Evolutionary conservation across 768 basidiomycete genomes (phyloP).

Genomic region (Boletus sp.): DNA sequence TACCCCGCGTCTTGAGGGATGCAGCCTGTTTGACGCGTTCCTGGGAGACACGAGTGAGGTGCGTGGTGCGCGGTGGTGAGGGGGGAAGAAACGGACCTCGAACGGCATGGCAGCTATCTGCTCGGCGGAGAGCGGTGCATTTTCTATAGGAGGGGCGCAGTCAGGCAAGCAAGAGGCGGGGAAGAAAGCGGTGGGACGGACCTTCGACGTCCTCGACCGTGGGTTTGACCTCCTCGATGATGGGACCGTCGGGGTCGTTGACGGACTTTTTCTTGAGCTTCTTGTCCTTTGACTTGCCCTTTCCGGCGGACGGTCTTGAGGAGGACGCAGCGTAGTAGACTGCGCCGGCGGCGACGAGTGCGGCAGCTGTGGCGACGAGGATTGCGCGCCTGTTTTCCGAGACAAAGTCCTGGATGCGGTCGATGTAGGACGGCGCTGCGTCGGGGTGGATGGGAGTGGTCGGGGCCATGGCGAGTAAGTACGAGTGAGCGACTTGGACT

Average conservation of each 20-base stretch:
- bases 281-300: constrained; percentile 49
- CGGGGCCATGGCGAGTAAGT: constrained; percentile 15
- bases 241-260: constrained; percentile 66
- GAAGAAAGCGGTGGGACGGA: constrained; percentile 14
- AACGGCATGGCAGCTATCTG: constrained; percentile 56
- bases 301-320: constrained; percentile 35
- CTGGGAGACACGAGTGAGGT: constrained; percentile 37
- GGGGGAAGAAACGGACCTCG: constrained; percentile 45
- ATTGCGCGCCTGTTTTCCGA: constrained; percentile 78
- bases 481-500: background rate
- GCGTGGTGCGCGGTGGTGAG: background rate
- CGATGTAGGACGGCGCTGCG: constrained; percentile 39
- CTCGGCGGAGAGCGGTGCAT: constrained; percentile 46
- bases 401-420: constrained; percentile 67
- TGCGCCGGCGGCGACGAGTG: constrained; percentile 67
- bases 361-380: constrained; percentile 69
- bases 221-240: constrained; percentile 74
- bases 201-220: constrained; percentile 37
- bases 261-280: constrained; percentile 51
- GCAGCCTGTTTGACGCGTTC: constrained; percentile 64
- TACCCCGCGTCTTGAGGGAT: constrained; percentile 68
- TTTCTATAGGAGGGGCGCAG: constrained; percentile 32
- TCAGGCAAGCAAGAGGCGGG: background rate
- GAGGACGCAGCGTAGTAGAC: constrained; percentile 63
- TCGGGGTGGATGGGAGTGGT: constrained; percentile 5